A percentile compares a stretch with the other conserved stretches of the same genome.
phyloP scores from a whole-genome alignment of 768 basidiomycete species.

The Lactarius akahatsu region DNA sequence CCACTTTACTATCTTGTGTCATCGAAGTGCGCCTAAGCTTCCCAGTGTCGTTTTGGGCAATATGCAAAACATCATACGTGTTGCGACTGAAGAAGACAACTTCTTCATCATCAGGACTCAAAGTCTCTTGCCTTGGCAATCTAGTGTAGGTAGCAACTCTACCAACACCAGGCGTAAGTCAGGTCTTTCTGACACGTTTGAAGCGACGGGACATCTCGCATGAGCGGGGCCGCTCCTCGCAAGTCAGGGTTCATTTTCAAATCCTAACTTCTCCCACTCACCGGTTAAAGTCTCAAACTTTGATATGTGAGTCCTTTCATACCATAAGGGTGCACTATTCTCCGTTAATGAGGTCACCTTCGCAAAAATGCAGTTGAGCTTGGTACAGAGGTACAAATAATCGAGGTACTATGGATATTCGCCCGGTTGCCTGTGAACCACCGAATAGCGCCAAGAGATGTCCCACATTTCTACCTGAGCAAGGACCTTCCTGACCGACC shows the following conservation, averaged over 20 bases:
- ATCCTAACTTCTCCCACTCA: conserved; percentile 14
- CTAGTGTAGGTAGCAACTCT: conserved; percentile 2
- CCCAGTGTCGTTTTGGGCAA: conserved; percentile 16
- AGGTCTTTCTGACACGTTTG: neutral
- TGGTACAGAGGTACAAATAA: conserved; percentile 17
- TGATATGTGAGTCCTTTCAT: conserved; percentile 6
- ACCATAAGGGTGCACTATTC: neutral
- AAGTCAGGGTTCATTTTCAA: conserved; percentile 20
- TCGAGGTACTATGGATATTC: conserved; percentile 22
- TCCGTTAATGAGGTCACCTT: neutral
- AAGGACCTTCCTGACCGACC: conserved; percentile 16
- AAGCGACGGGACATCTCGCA: conserved; percentile 9
- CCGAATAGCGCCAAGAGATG: conserved; percentile 22
- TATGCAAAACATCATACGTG: conserved; percentile 17
- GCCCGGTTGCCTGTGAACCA: conserved; percentile 21
- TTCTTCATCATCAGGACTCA: conserved; percentile 10
- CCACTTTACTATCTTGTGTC: neutral
- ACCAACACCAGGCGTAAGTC: neutral
- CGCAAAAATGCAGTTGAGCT: conserved; percentile 7
- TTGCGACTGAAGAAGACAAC: conserved; percentile 19
- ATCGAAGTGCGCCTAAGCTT: neutral
- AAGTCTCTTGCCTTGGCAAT: conserved; percentile 11
- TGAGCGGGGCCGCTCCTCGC: neutral
- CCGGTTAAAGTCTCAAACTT: conserved; percentile 10
- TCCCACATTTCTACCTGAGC: conserved; percentile 21